Base-by-base conservation (phyloP, 1,139 yeast genomes). In the Candida labiduridarum region DNA sequence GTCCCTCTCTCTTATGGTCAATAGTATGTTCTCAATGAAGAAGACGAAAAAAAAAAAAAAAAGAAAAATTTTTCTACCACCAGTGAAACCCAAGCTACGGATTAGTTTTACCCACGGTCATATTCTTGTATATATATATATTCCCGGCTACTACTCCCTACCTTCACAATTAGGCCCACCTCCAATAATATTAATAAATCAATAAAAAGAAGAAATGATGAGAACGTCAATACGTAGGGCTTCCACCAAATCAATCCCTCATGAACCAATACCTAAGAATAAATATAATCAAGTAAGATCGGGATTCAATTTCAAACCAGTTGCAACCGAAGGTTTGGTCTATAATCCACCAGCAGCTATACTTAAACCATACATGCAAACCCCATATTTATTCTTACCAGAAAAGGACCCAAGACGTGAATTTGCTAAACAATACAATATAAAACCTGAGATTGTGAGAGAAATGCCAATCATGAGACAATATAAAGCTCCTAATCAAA, bases 371-470 rank as follows among this genome's bases (percentile, higher is more conserved):
- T 58, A 62, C 10, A 59, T 67, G 48, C 65, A 63, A 51, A 89
- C 96, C 0, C 96, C 96, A 33, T 79, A 78, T 55, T 84, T 84
- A 4, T 89, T 89, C 63, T 69, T 89, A 49, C 96, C 96, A 2
- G 60, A 68, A 2, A 60, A 67, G 8, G 95, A 88, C 61, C 83
- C 83, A 31, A 79, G 96, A 59, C 77, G 74, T 52, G 68, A 65
- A 2, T 67, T 72, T 34, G 66, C 67, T 71, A 44, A 62, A 62
- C 41, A 46, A 34, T 36, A 48, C 14, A 38, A 48, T 14, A 36
- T 49, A 22, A 19, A 40, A 7, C 46, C 44, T 29, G 74, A 82
- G 65, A 73, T 78, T 49, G 61, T 81, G 44, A 65, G 68, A n/a
- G 72, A 78, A 55, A 84, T 84, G 74, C 90, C 90, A 9, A 59